Conservation (phyloP, 345 rosid genomes). For the Rubroshorea leprosula region DNA sequence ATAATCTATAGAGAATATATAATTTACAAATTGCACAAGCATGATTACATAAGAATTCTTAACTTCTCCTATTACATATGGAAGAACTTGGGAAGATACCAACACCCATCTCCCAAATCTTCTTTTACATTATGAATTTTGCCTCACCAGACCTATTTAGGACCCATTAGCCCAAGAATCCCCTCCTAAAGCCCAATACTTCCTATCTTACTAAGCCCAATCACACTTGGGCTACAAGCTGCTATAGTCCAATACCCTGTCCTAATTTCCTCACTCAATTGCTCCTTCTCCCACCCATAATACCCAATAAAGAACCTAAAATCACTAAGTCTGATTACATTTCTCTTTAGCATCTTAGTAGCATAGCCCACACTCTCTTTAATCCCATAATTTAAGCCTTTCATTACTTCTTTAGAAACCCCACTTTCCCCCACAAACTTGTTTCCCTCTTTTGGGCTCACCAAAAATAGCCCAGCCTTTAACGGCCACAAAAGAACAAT, state of each 20-base stretch:
- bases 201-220: slow-evolving; percentile 44
- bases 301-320: slow-evolving; percentile 85
- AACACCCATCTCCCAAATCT: background rate
- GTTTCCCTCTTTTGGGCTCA: slow-evolving; percentile 37
- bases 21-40: too few species aligned
- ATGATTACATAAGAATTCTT: too few species aligned
- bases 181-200: slow-evolving; percentile 73
- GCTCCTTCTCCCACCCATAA: slow-evolving; percentile 79
- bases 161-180: slow-evolving; percentile 55
- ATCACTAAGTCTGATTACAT: slow-evolving; percentile 53
- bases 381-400: slow-evolving; percentile 70
- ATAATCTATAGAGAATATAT: too few species aligned
- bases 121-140: too few species aligned
- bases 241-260: slow-evolving; percentile 82
- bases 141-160: slow-evolving; percentile 45
- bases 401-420: slow-evolving; percentile 64
- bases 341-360: slow-evolving; percentile 75
- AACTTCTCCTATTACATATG: too few species aligned
- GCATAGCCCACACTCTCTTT: slow-evolving; percentile 78
- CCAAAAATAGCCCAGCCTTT: slow-evolving; percentile 68
- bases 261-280: slow-evolving; percentile 68
- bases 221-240: slow-evolving; percentile 67
- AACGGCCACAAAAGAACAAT: slow-evolving; percentile 90
- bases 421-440: slow-evolving; percentile 28
- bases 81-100: background rate